Evolutionary conservation across 768 basidiomycete species (phyloP).

Genomic region (Coprinopsis cinerea): DNA sequence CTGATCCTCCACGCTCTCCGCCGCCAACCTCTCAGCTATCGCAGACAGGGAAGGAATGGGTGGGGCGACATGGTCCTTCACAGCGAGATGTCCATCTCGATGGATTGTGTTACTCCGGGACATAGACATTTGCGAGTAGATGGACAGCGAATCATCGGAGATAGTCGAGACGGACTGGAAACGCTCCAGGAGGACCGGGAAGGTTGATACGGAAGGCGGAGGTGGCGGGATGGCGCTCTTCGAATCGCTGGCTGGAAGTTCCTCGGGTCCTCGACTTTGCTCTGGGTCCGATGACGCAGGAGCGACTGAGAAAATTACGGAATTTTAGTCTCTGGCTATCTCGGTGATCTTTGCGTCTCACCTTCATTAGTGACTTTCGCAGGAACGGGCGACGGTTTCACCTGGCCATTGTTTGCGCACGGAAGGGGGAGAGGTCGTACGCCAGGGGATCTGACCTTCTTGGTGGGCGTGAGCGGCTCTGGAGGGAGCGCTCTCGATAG

Average conservation of each 20-base stretch:
- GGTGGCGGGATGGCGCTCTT: neutral
- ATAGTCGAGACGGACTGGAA: neutral
- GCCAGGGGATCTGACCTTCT: neutral
- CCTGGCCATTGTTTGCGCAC: neutral
- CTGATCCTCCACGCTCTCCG: neutral
- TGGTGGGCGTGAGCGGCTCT: neutral
- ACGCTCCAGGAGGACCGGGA: neutral
- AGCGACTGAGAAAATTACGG: neutral
- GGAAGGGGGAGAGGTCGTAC: neutral
- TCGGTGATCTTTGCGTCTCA: too few relatives aligned
- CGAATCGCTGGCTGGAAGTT: neutral
- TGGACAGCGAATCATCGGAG: neutral
- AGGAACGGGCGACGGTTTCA: neutral
- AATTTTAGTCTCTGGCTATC: too few relatives aligned
- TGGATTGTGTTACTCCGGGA: neutral
- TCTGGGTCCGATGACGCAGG: neutral
- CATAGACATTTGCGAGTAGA: constrained; percentile 3
- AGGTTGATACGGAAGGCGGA: neutral
- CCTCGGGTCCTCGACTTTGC: neutral
- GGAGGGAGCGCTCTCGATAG: neutral
- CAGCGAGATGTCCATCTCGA: neutral
- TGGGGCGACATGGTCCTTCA: neutral
- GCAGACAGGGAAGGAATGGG: neutral
- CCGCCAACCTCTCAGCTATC: neutral
- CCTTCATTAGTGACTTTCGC: neutral